A percentile compares a stretch with the other conserved stretches of the same genome.
phyloP scores from a whole-genome alignment of 495 filamentous ascomycete species.

The Penicillium paradoxum region DNA sequence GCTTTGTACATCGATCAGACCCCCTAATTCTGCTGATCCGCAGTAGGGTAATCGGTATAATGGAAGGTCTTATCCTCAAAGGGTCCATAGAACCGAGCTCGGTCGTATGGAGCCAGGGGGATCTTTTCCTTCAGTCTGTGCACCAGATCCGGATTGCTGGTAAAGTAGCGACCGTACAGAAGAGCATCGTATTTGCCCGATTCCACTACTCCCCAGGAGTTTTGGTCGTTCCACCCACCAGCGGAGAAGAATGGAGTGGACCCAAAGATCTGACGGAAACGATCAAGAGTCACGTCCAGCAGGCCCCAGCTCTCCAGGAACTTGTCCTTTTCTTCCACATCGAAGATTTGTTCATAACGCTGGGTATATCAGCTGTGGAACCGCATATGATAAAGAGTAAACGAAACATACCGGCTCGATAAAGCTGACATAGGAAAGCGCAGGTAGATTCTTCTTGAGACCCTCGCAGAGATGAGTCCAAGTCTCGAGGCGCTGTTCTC shows the following conservation, averaged over 20 bases:
- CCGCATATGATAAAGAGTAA: background rate
- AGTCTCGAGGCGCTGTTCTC: constrained; percentile 35
- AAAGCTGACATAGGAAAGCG: constrained; percentile 49
- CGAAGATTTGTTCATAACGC: constrained; percentile 48
- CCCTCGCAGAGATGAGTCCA: constrained; percentile 46
- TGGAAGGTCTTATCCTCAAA: constrained; percentile 33
- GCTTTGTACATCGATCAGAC: background rate
- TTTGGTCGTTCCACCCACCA: constrained; percentile 45
- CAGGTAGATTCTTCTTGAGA: constrained; percentile 43
- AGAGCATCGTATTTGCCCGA: constrained; percentile 36
- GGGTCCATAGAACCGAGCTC: constrained; percentile 54
- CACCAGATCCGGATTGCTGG: constrained; percentile 63
- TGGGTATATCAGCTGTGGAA: constrained; percentile 6
- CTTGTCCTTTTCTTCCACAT: constrained; percentile 39
- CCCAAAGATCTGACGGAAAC: constrained; percentile 43
- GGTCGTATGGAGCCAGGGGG: constrained; percentile 50
- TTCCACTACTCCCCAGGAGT: constrained; percentile 42
- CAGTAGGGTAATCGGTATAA: constrained; percentile 29
- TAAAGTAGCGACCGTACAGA: constrained; percentile 60
- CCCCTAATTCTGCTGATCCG: constrained; percentile 2
- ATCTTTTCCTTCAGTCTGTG: constrained; percentile 53
- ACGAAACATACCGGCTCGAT: constrained; percentile 42
- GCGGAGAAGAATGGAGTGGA: constrained; percentile 45
- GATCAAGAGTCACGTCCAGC: constrained; percentile 29
- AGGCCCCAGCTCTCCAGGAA: constrained; percentile 44